These are phyloP conservation scores for Acacia crassicarpa DNA, from an alignment of 306 rosid species.

Conservation along the genomic window DNA sequence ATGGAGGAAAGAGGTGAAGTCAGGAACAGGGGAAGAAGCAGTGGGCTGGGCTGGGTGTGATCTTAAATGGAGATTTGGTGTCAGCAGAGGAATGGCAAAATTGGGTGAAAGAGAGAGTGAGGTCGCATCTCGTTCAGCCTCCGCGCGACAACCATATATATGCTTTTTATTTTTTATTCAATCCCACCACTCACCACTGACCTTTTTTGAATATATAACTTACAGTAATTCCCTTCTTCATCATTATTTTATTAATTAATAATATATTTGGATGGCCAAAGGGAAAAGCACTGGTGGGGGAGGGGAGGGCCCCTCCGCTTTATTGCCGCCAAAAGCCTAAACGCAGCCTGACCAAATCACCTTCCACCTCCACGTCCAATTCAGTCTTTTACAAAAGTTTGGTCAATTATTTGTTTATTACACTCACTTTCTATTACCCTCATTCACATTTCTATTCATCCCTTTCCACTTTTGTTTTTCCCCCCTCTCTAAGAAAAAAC, in stretches of 20 bases:
- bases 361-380: conserved; percentile 29
- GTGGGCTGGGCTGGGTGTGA: not conserved
- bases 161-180: not conserved
- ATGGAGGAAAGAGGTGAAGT: not conserved
- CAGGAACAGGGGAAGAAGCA: not conserved
- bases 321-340: conserved; percentile 45
- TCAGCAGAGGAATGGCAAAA: conserved; percentile 14
- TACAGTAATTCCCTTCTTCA: not conserved
- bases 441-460: not conserved
- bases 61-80: not conserved
- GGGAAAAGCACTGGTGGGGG: not conserved
- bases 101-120: conserved; percentile 53
- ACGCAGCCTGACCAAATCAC: conserved; percentile 22
- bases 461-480: no score
- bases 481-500: no score
- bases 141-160: conserved; percentile 66
- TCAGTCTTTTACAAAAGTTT: conserved; percentile 14
- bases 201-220: not conserved
- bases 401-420: not conserved
- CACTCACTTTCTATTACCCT: not conserved
- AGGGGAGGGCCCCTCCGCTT: conserved; percentile 27
- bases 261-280: not conserved
- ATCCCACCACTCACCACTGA: not conserved
- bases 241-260: no score
- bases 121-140: conserved; percentile 62